A percentile compares a stretch with the other conserved stretches of the same genome.
These are phyloP conservation scores for Medicago ruthenica DNA, from an alignment of 306 rosid species.

Conservation along the genomic window DNA sequence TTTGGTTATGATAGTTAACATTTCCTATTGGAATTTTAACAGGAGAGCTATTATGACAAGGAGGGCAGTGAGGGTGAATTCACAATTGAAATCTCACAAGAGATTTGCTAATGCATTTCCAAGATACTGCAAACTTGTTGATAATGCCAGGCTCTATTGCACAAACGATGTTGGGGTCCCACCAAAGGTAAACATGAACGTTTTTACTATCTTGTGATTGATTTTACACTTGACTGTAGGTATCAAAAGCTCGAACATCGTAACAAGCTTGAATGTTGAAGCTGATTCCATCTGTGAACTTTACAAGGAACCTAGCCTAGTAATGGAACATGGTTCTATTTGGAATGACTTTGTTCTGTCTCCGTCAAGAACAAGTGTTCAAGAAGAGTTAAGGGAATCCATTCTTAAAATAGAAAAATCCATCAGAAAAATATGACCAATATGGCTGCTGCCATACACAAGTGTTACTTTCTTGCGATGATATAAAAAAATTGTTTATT, in stretches of 20 bases:
- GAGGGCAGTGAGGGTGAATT: slow-evolving; percentile 84
- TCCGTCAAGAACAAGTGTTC: slow-evolving; percentile 57
- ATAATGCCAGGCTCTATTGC: slow-evolving; percentile 72
- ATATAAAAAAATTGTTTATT: too few species aligned
- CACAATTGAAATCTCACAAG: slow-evolving; percentile 47
- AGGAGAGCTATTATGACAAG: slow-evolving; percentile 80
- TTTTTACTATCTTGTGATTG: slow-evolving; percentile 14
- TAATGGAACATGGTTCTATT: slow-evolving; percentile 25
- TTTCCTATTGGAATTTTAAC: slow-evolving; percentile 23
- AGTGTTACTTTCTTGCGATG: neutral
- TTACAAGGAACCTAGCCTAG: slow-evolving; percentile 48
- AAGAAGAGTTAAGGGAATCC: slow-evolving; percentile 51
- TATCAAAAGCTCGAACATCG: slow-evolving; percentile 47
- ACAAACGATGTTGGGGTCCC: slow-evolving; percentile 62
- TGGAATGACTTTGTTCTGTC: slow-evolving; percentile 49
- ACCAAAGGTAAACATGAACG: slow-evolving; percentile 60
- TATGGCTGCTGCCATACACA: neutral
- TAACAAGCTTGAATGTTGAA: slow-evolving; percentile 59
- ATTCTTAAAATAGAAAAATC: slow-evolving; percentile 59
- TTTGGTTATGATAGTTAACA: neutral
- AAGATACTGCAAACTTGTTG: slow-evolving; percentile 56
- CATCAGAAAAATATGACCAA: slow-evolving; percentile 12
- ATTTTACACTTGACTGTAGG: slow-evolving; percentile 42
- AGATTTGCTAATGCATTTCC: neutral
- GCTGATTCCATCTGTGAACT: slow-evolving; percentile 78